These are phyloP conservation scores for Sarcodon sp. DNA, from an alignment of 768 basidiomycete genomes.

Conservation along the genomic window DNA sequence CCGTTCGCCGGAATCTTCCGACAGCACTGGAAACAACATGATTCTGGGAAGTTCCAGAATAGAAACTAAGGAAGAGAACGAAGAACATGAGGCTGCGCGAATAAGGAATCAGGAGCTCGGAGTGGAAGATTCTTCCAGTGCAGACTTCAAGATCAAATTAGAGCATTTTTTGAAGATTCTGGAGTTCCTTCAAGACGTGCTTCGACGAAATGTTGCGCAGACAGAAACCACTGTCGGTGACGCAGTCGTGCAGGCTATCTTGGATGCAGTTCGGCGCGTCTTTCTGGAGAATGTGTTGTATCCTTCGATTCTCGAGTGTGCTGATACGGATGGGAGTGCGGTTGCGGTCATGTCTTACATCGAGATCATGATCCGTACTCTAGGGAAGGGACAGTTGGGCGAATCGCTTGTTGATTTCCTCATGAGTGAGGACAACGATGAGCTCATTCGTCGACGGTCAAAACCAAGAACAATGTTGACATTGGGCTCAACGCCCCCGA, in stretches of 20 bases:
- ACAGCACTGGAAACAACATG: conserved; percentile 43
- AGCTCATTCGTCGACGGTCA: conserved; percentile 32
- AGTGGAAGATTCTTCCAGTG: conserved; percentile 61
- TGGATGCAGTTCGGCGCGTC: conserved; percentile 71
- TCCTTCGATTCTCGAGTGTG: conserved; percentile 87
- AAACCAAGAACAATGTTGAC: conserved; percentile 20
- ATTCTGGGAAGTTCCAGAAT: conserved; percentile 48
- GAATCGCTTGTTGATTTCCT: conserved; percentile 69
- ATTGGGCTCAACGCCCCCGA: not conserved
- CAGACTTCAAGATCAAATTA: conserved; percentile 67
- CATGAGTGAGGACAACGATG: conserved; percentile 75
- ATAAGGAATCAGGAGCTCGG: conserved; percentile 48
- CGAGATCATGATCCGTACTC: conserved; percentile 72
- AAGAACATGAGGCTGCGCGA: conserved; percentile 23
- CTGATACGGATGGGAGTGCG: conserved; percentile 86
- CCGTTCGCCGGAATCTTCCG: conserved; percentile 27
- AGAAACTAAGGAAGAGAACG: conserved; percentile 40
- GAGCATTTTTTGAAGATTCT: conserved; percentile 86
- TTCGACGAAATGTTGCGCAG: conserved; percentile 43
- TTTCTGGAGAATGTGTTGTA: conserved; percentile 92
- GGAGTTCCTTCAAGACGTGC: conserved; percentile 85
- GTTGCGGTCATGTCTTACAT: conserved; percentile 95
- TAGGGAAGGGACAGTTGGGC: conserved; percentile 54
- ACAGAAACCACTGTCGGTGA: conserved; percentile 51
- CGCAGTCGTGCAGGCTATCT: conserved; percentile 73